Base-by-base conservation (phyloP, 2,329 filamentous ascomycete species). In the Fusarium sp. region DNA sequence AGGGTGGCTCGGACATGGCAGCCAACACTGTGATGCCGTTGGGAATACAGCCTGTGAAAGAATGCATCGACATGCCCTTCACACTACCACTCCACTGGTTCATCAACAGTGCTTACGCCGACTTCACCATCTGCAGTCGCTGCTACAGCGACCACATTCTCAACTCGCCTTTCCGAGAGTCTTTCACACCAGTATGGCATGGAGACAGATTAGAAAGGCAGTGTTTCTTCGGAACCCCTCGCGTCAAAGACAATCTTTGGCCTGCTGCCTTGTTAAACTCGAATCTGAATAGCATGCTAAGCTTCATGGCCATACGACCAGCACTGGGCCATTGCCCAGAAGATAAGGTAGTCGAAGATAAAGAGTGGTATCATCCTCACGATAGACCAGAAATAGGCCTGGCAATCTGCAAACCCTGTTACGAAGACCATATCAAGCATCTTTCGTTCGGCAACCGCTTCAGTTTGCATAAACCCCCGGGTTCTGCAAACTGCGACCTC, bases 401-500 rank as follows among this genome's bases (percentile, higher is more conserved):
- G 35, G 48, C 48, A 23, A 52, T 52, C 12, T 52, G 48, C 35
- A 42, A 42, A 6, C 48, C 48, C 6, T 52, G 48, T 10, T 52
- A 52, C 9, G 48, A 52, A 15, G 48, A 52, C 1, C 12, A 23
- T 1, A 21, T 52, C 8, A 52, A 13, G 0, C 48, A 52, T 23
- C 29, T n/a, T 1, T 20, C 23, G 1, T 52, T 52, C 1, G 24
- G 48, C 2, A 29, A 29, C n/a, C 18, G n/a, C 2, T 52, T 52
- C 5, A 42, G 24, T 13, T 28, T 26, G 3, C 24, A 52, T 42
- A 52, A 8, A 21, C 48, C 48, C 4, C 24, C 28, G 6, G 48
- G 35, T 5, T 33, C 24, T 5, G 15, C 24, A 16, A 42, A 8
- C 2, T 52, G 48, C 15, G 35, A 52, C 6, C 35, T 42, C 5